phyloP scores from a whole-genome alignment of 805 yeast genomes.

The Yarrowia bubula region DNA sequence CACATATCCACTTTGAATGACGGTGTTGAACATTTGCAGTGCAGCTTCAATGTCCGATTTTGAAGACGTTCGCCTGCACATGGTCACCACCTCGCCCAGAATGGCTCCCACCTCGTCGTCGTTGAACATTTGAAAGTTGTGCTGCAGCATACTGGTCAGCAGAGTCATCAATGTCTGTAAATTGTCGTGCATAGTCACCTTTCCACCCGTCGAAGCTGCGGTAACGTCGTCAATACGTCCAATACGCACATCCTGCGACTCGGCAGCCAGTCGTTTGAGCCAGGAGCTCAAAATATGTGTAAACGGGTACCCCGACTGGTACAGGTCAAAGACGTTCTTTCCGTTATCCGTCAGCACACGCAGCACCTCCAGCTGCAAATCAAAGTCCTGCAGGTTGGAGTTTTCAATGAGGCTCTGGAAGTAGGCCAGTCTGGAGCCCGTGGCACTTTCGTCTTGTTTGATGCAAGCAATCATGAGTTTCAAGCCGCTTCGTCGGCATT shows the following conservation, averaged over 20 bases:
- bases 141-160: slow-evolving; percentile 48
- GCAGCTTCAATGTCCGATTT: slow-evolving; percentile 42
- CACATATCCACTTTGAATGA: slow-evolving; percentile 48
- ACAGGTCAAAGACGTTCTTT: slow-evolving; percentile 50
- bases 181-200: slow-evolving; percentile 34
- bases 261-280: slow-evolving; percentile 39
- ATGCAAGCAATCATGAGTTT: slow-evolving; percentile 57
- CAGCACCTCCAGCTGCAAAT: slow-evolving; percentile 50
- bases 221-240: slow-evolving; percentile 36
- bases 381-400: slow-evolving; percentile 51
- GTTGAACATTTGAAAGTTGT: slow-evolving; percentile 48
- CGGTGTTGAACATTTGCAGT: slow-evolving; percentile 45
- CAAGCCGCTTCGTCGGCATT: slow-evolving; percentile 50
- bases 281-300: slow-evolving; percentile 42
- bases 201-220: slow-evolving; percentile 34
- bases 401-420: slow-evolving; percentile 59
- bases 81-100: slow-evolving; percentile 40
- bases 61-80: slow-evolving; percentile 46
- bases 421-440: slow-evolving; percentile 53
- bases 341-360: slow-evolving; percentile 52
- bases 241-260: slow-evolving; percentile 37
- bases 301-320: slow-evolving; percentile 47
- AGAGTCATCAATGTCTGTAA: slow-evolving; percentile 41
- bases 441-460: slow-evolving; percentile 48
- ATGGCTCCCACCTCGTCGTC: slow-evolving; percentile 42